Evolutionary conservation across 805 yeast species (phyloP).

Genomic region (Candida qinlingensis): DNA sequence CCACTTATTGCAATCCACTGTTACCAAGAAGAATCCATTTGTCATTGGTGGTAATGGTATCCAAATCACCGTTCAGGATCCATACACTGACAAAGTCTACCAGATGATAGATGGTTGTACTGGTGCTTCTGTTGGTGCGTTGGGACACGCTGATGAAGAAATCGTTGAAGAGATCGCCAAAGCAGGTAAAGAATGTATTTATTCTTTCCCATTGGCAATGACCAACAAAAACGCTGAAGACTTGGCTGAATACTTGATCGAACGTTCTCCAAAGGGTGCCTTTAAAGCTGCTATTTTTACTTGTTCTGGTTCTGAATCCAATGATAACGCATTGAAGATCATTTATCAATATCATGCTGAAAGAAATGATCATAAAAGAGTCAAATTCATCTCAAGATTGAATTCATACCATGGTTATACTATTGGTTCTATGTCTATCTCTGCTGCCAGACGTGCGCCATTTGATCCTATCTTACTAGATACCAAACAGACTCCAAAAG

Average conservation of each 20-base stretch:
- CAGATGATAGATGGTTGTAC: constrained; percentile 35
- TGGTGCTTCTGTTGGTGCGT: constrained; percentile 41
- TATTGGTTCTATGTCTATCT: constrained; percentile 35
- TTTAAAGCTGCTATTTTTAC: constrained; percentile 35
- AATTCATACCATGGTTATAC: constrained; percentile 42
- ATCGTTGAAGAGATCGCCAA: constrained; percentile 30
- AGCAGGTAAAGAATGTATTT: constrained; percentile 29
- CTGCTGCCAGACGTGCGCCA: constrained; percentile 25
- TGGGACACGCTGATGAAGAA: constrained; percentile 36
- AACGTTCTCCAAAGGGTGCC: constrained; percentile 32
- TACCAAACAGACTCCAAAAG: constrained; percentile 7
- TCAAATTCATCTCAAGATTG: constrained; percentile 33
- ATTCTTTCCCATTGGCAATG: constrained; percentile 25
- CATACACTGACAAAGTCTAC: constrained; percentile 23
- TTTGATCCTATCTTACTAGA: constrained; percentile 20
- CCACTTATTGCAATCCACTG: neutral
- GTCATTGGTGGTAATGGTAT: constrained; percentile 29
- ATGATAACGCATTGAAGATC: constrained; percentile 54
- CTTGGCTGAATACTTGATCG: constrained; percentile 34
- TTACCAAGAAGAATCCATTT: constrained; percentile 14
- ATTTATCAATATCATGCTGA: constrained; percentile 37
- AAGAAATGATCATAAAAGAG: constrained; percentile 32
- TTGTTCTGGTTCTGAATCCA: constrained; percentile 58
- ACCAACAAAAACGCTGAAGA: constrained; percentile 33
- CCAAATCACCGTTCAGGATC: constrained; percentile 27